Base-by-base conservation (phyloP, 495 filamentous ascomycete species). In the Stereocaulon alpinum region DNA sequence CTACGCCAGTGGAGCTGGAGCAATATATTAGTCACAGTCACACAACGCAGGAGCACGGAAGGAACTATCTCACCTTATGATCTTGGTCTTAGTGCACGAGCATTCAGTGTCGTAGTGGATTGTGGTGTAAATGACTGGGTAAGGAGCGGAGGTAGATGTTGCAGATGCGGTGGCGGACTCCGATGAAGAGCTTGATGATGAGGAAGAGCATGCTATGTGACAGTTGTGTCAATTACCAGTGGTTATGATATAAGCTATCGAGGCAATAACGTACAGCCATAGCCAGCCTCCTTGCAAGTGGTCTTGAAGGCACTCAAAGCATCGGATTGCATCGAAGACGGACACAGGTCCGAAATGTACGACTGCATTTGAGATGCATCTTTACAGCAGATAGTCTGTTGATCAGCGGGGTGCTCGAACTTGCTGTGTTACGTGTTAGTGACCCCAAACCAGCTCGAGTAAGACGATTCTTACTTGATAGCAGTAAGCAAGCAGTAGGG, bases 401-500 rank as follows among this genome's bases (percentile, higher is more conserved):
- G 62, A 42, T 73, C 66, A 30, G 70, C 60, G 12, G 73, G 70
- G 58, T 72, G 59, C 30, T 64, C 50, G 50, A 72, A 68, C 14
- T 65, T 69, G 64, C 72, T 74, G 57, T 30, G 29, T 14, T n/a
- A 43, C 43, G 20, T 27, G 54, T 69, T 48, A 68, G 62, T 32
- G 48, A 5, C 27, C 27, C 43, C n/a, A 27, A 18, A 17, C 11
- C 18, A 22, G 29, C 32, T 41, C 27, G 20, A 2, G 15, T 20
- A 12, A 6, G 14, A 4, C 4, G 6, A 29, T 30, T 20, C 67
- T 55, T 69, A 73, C 71, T 72, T 72, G 48, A 76, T 59, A 40
- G 72, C 73, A 62, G 68, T 70, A 32, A 76, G 62, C 22, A 76
- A 59, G 63, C 73, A 76, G 40, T 66, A 71, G 24, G 73, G 73